These are phyloP conservation scores for Jimgerdemannia flammicorona DNA, from an alignment of 192 early-diverging fungal species.

Conservation along the genomic window DNA sequence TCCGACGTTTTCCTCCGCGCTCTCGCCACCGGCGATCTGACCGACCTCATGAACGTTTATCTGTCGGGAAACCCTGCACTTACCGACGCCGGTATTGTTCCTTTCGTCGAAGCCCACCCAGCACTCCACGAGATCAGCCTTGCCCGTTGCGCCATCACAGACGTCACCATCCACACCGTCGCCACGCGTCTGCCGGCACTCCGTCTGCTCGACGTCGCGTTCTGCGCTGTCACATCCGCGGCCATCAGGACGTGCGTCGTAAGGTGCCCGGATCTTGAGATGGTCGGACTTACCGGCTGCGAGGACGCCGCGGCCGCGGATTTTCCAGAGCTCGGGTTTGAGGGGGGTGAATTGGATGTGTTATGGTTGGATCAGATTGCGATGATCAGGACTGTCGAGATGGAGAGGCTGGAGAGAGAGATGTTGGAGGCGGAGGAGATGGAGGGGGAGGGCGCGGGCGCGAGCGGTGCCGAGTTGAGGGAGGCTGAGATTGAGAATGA, in stretches of 20 bases:
- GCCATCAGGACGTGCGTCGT: slow-evolving; percentile 23
- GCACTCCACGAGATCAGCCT: slow-evolving; percentile 21
- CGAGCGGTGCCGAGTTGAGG: background rate
- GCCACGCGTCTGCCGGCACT: slow-evolving; percentile 21
- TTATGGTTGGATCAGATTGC: background rate
- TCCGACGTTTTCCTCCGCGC: slow-evolving; percentile 14
- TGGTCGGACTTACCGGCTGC: slow-evolving; percentile 24
- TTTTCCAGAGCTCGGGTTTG: background rate
- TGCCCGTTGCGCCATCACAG: slow-evolving; percentile 32
- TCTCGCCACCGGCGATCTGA: slow-evolving; percentile 2
- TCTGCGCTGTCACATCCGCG: slow-evolving; percentile 18
- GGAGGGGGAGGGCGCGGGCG: background rate
- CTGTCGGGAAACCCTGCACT: slow-evolving; percentile 31
- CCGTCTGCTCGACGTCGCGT: slow-evolving; percentile 30
- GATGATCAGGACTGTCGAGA: background rate
- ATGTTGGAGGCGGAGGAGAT: background rate
- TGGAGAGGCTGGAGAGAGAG: background rate
- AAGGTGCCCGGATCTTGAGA: slow-evolving; percentile 7
- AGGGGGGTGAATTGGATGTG: background rate
- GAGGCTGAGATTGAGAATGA: background rate
- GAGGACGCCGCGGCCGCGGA: background rate
- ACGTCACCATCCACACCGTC: slow-evolving; percentile 23
- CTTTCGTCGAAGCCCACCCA: slow-evolving; percentile 22
- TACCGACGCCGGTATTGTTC: slow-evolving; percentile 22
- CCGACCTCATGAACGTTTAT: slow-evolving; percentile 28